Conservation (phyloP, 768 basidiomycete genomes). For the Exidia glandulosa region DNA sequence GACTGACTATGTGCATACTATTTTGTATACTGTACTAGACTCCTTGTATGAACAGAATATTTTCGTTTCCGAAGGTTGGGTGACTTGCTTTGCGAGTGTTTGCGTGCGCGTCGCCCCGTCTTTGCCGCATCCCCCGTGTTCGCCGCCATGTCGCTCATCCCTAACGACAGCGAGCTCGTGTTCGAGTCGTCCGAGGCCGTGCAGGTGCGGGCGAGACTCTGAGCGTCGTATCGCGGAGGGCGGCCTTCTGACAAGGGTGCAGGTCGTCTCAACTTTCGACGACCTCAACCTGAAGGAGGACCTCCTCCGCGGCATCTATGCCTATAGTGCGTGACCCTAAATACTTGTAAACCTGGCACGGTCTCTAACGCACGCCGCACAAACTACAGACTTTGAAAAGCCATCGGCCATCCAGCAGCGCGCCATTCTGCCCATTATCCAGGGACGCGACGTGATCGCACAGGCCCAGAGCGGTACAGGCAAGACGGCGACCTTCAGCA, state of each 20-base stretch:
- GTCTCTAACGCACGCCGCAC: conserved; percentile 3
- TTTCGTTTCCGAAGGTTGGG: too few species aligned
- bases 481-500: conserved; percentile 99
- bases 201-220: conserved; percentile 21
- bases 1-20: conserved; percentile 16
- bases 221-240: not conserved
- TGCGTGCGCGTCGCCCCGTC: not conserved
- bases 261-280: conserved; percentile 81
- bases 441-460: conserved; percentile 95
- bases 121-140: conserved; percentile 44
- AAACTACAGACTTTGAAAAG: conserved; percentile 75
- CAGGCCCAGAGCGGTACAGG: conserved; percentile 99
- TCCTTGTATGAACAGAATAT: too few species aligned
- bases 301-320: conserved; percentile 92
- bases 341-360: not conserved
- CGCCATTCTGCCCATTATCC: conserved; percentile 90
- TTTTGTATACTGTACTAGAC: not conserved
- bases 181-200: conserved; percentile 93
- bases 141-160: conserved; percentile 69
- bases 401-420: conserved; percentile 98
- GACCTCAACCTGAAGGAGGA: conserved; percentile 90
- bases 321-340: conserved; percentile 63
- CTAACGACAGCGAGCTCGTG: conserved; percentile 89
- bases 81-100: not conserved
- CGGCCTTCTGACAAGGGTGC: not conserved